phyloP scores from a whole-genome alignment of 345 rosid species.

The Eucalyptus sp. region DNA sequence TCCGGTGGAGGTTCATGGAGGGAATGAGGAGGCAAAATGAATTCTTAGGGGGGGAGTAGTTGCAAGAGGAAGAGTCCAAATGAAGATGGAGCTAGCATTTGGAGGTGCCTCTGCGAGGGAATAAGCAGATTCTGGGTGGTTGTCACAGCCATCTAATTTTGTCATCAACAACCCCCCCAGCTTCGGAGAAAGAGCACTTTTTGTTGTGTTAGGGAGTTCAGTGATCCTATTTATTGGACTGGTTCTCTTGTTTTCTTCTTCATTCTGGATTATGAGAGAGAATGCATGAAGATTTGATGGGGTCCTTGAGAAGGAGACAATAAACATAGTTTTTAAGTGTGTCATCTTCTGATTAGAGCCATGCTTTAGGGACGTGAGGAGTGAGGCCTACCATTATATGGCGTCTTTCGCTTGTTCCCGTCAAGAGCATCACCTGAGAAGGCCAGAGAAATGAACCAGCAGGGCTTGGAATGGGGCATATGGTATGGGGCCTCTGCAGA shows the following conservation, averaged over 20 bases:
- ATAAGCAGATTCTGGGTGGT: neutral
- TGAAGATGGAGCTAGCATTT: slow-evolving; percentile 17
- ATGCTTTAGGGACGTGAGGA: neutral
- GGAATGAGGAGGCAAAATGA: slow-evolving; percentile 31
- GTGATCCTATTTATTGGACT: slow-evolving; percentile 3
- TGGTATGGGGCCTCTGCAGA: neutral
- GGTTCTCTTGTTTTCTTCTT: slow-evolving; percentile 2
- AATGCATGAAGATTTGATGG: neutral
- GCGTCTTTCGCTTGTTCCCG: neutral
- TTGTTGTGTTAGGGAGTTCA: neutral
- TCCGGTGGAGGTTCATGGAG: slow-evolving; percentile 19
- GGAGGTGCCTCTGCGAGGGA: slow-evolving; percentile 21
- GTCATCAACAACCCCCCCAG: neutral
- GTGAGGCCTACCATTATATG: neutral
- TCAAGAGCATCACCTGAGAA: neutral
- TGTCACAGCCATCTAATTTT: neutral
- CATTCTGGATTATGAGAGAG: neutral
- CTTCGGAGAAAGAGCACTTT: slow-evolving; percentile 14
- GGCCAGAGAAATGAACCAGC: neutral
- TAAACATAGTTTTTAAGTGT: neutral
- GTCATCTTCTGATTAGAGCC: neutral
- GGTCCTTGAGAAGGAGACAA: neutral
- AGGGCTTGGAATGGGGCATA: neutral
- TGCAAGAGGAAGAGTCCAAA: slow-evolving; percentile 21
- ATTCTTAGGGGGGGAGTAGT: slow-evolving; percentile 8